phyloP scores from a whole-genome alignment of 148 eudicot species.

The Heliamphora exappendiculata region DNA sequence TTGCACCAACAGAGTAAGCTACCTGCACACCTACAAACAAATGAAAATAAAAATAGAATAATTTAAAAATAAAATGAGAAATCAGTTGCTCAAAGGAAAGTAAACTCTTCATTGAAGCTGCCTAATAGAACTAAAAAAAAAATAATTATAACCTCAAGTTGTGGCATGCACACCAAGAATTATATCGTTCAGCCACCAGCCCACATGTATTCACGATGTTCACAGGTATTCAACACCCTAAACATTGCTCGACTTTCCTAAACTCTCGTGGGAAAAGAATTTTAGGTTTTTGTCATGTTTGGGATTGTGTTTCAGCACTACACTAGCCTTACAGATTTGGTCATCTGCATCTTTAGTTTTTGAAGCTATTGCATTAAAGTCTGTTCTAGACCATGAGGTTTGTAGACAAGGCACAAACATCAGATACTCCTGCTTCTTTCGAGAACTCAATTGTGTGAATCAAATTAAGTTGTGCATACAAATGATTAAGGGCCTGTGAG shows the following conservation, averaged over 20 bases:
- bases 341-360: background rate
- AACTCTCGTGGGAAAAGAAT: background rate
- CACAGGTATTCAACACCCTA: background rate
- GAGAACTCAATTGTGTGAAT: background rate
- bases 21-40: constrained; percentile 40
- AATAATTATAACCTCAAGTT: background rate
- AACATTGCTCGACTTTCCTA: background rate
- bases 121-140: background rate
- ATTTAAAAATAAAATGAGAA: background rate
- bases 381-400: background rate
- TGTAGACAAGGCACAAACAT: background rate
- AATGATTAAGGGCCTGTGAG: background rate
- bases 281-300: background rate
- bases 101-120: constrained; percentile 4
- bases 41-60: background rate
- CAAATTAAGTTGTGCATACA: background rate
- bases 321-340: background rate
- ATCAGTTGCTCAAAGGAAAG: constrained; percentile 5
- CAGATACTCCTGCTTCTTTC: background rate
- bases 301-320: background rate
- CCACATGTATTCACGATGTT: background rate
- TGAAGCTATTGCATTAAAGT: background rate
- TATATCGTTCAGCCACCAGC: background rate
- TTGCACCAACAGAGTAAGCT: constrained; percentile 51
- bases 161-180: background rate